Conservation (phyloP, 768 basidiomycete species). For the Russula foetens region DNA sequence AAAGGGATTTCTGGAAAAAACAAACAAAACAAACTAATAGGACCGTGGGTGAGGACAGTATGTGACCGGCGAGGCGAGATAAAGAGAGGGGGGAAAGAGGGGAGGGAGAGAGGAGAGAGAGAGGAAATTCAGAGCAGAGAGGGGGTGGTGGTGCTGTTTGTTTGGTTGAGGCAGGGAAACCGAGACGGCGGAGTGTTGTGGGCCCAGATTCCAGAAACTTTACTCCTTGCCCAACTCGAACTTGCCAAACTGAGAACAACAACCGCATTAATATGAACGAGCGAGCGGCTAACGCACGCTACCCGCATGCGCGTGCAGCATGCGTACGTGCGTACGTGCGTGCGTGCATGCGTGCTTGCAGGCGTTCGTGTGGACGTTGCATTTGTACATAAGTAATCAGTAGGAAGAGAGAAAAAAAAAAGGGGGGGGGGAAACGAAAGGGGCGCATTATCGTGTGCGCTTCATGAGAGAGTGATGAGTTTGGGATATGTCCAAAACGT, state of each 20-base stretch:
- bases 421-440: background rate
- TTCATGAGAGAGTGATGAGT: background rate
- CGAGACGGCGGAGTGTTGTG: background rate
- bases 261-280: background rate
- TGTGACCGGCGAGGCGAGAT: too few species aligned
- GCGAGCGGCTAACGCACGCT: background rate
- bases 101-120: background rate
- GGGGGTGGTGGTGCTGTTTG: too few species aligned
- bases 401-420: background rate
- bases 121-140: too few species aligned
- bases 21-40: too few species aligned
- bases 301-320: background rate
- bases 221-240: background rate
- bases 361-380: background rate
- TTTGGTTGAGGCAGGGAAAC: background rate
- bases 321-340: background rate
- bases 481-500: background rate
- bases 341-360: background rate
- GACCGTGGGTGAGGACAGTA: too few species aligned
- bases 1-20: too few species aligned
- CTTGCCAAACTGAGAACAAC: constrained; percentile 2
- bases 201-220: background rate
- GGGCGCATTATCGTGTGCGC: background rate
- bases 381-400: background rate
- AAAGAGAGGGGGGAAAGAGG: background rate